A percentile compares a stretch with the other conserved stretches of the same genome.
These are phyloP conservation scores for Xeromyces bisporus DNA, from an alignment of 495 filamentous ascomycete species.

Conservation along the genomic window DNA sequence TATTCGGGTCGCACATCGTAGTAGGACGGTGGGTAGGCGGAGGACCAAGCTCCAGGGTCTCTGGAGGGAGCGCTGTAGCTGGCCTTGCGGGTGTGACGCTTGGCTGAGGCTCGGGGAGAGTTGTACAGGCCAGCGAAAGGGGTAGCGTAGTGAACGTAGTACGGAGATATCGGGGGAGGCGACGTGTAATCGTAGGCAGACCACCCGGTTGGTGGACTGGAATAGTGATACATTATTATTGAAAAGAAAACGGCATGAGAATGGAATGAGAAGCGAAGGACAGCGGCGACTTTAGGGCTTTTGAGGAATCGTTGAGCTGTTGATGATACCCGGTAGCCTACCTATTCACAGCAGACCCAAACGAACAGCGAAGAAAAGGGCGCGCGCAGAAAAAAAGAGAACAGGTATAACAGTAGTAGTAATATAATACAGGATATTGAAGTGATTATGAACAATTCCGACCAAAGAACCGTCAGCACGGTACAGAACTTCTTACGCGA, in stretches of 20 bases:
- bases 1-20: conserved; percentile 33
- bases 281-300: too few species aligned
- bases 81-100: conserved; percentile 30
- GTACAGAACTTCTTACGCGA: conserved; percentile 28
- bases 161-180: conserved; percentile 33
- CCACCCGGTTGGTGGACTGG: conserved; percentile 32
- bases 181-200: conserved; percentile 32
- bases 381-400: conserved; percentile 7
- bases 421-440: conserved; percentile 37
- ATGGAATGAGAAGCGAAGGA: too few species aligned
- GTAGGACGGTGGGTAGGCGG: conserved; percentile 20
- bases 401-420: conserved; percentile 7
- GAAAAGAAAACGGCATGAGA: conserved; percentile 14
- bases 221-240: conserved; percentile 37
- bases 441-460: conserved; percentile 14
- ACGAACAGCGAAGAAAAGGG: conserved; percentile 6
- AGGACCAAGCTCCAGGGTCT: conserved; percentile 24
- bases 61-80: conserved; percentile 25
- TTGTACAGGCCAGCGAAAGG: conserved; percentile 23
- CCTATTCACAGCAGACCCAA: too few species aligned
- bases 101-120: conserved; percentile 23
- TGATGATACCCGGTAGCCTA: too few species aligned
- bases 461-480: conserved; percentile 22
- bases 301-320: too few species aligned
- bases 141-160: conserved; percentile 31